Evolutionary conservation across 495 filamentous ascomycete genomes (phyloP).

Genomic region (Rhypophila decipiens): DNA sequence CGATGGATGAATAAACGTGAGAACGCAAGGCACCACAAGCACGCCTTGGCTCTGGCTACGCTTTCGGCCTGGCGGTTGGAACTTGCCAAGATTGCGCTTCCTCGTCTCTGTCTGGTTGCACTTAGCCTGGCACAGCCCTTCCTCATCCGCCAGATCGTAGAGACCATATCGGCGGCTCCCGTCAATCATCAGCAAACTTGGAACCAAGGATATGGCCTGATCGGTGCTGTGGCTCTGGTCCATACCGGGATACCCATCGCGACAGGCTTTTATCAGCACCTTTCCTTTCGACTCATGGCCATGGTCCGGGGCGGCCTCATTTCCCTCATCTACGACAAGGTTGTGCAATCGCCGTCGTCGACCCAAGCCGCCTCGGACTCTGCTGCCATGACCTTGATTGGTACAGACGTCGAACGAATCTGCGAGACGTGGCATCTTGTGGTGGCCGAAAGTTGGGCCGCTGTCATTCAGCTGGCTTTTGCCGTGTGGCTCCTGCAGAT

Average conservation of each 20-base stretch:
- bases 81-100: slow-evolving; percentile 11
- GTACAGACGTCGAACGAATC: slow-evolving; percentile 21
- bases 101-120: slow-evolving; percentile 15
- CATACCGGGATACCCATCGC: slow-evolving; percentile 43
- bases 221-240: slow-evolving; percentile 21
- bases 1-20: neutral
- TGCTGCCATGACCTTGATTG: slow-evolving; percentile 22
- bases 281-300: slow-evolving; percentile 18
- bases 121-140: slow-evolving; percentile 20
- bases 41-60: neutral
- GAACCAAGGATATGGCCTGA: slow-evolving; percentile 42
- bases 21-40: neutral
- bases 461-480: slow-evolving; percentile 5
- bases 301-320: slow-evolving; percentile 19
- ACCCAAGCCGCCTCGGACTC: slow-evolving; percentile 10
- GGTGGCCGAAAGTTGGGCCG: slow-evolving; percentile 2
- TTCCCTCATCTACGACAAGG: slow-evolving; percentile 19
- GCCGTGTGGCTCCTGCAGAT: slow-evolving; percentile 4
- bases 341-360: slow-evolving; percentile 5
- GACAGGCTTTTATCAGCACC: slow-evolving; percentile 7
- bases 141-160: slow-evolving; percentile 17
- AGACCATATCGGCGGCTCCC: slow-evolving; percentile 11
- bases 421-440: slow-evolving; percentile 4
- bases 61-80: slow-evolving; percentile 8
- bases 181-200: slow-evolving; percentile 20